These are phyloP conservation scores for Bothriochloa decipiens DNA, from an alignment of 176 grass and related monocot genomes.

Conservation along the genomic window DNA sequence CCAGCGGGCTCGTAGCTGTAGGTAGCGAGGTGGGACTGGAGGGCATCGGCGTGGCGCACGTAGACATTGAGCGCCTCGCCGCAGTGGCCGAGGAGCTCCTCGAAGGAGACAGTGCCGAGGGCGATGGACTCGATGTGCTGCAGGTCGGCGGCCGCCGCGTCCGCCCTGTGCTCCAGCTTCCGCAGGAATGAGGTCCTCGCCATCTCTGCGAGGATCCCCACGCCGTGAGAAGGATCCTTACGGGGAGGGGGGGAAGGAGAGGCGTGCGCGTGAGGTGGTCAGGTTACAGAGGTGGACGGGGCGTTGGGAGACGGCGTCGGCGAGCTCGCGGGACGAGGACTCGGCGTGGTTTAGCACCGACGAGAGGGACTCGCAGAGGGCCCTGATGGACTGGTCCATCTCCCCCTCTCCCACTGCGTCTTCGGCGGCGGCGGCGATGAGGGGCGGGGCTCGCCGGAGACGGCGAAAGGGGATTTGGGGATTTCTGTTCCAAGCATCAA, in stretches of 20 bases:
- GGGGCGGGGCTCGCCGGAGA: constrained; percentile 32
- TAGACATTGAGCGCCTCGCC: constrained; percentile 59
- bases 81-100: constrained; percentile 94
- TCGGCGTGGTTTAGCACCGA: constrained; percentile 61
- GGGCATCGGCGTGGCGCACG: constrained; percentile 57
- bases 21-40: constrained; percentile 54
- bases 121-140: constrained; percentile 74
- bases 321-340: constrained; percentile 61
- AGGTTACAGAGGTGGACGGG: constrained; percentile 69
- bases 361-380: constrained; percentile 62
- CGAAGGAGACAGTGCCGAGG: constrained; percentile 75
- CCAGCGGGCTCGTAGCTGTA: constrained; percentile 62
- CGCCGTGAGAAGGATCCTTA: not conserved
- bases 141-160: constrained; percentile 57
- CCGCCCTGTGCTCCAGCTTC: constrained; percentile 53
- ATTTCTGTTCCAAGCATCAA: too few relatives aligned
- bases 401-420: not conserved
- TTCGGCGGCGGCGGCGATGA: not conserved
- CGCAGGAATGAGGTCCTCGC: constrained; percentile 68
- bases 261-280: not conserved
- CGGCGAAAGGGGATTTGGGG: not conserved
- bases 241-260: not conserved
- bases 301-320: constrained; percentile 62
- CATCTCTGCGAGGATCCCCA: constrained; percentile 45
- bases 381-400: constrained; percentile 64